Evolutionary conservation across 129 eudicot species (phyloP), one percentile per base, ranked within the genome.

Genomic region (Centrapalus pauciflorus): DNA sequence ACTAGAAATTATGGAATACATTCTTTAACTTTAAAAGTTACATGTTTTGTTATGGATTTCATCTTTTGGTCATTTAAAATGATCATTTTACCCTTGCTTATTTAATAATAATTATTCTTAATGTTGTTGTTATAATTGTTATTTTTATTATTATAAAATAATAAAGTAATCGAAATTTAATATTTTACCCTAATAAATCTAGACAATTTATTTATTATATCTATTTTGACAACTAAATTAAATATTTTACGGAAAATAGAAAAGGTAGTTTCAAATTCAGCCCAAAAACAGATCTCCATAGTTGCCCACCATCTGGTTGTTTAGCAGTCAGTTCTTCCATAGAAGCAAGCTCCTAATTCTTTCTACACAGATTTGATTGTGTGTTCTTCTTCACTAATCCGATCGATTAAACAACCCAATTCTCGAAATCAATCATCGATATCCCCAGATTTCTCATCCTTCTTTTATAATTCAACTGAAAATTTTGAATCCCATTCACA

Each of bases 221-320:
- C n/a, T n/a, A n/a, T n/a, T n/a, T n/a, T n/a, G n/a, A n/a, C n/a
- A n/a, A n/a, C n/a, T n/a, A n/a, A n/a, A n/a, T n/a, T n/a, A n/a
- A n/a, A n/a, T n/a, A n/a, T n/a, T n/a, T n/a, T n/a, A 38, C 8
- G 26, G 35, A 55, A 55, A 55, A 25, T 55, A 55, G 13, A 55
- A 55, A 55, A 26, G 35, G 34, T 2, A 26, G 11, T 13, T 26
- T 55, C 61, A 55, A 55, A 55, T 55, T 26, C 35, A 13, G 61
- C 37, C 14, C 34, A 55, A 12, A n/a, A 55, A 55, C 62, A 56
- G 62, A 27, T 56, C 62, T 56, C n/a, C 19, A 45, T 14, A 6
- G 60, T 11, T 56, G 12, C 14, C 29, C 63, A 29, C 33, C 40
- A 14, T 57, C 63, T n/a, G 41, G 63, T 57, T 57, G 62, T 56